Evolutionary conservation across 1,284 basidiomycete species (phyloP), one percentile per base, ranked within the genome.

Genomic region (Termitomyces sp.): DNA sequence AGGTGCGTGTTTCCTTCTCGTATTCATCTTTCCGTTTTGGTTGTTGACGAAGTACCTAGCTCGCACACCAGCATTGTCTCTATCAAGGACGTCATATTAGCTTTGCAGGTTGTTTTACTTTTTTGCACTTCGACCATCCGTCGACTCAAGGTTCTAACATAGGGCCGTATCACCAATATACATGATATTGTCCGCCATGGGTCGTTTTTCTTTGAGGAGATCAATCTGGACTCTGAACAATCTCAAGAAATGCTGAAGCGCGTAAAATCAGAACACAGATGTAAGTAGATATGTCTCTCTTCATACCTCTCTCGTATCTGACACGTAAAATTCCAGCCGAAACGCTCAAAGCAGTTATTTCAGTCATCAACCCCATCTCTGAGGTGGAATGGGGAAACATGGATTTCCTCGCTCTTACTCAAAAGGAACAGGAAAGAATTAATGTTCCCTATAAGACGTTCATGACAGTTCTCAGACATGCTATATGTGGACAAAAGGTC

Each of bases 401-500:
- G 0, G 65, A 71, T 7, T 65, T 82, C 21, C 69, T 75, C 39
- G 66, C 70, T 12, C 54, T 76, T 9, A 68, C 88, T 12, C 77
- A 83, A 54, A 67, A 70, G 5, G 75, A 81, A 50, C 73, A 78
- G 17, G 67, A 73, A 46, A 67, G 65, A 33, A 64, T 77, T 0
- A 69, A 67, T 2, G 57, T 83, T 40, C 75, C 77, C 51, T 73
- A 72, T 41, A 87, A 81, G 53, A 62, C 74, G 13, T 80, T 90
- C 57, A 86, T 92, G 82, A 85, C 80, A 1, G 79, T 83, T 0
- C 67, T 94, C 42, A 72, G 94, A 48, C 82, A 90, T 63, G 88
- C 87, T 2, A 68, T 95, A 58, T 93, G 88, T 0, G 92, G 86
- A 0, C 81, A 83, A 71, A 90, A 89, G 80, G 92, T 90, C 51